A percentile compares a stretch with the other conserved stretches of the same genome.
phyloP scores from a whole-genome alignment of 176 grass and related monocot genomes.

The Oryza punctata region DNA sequence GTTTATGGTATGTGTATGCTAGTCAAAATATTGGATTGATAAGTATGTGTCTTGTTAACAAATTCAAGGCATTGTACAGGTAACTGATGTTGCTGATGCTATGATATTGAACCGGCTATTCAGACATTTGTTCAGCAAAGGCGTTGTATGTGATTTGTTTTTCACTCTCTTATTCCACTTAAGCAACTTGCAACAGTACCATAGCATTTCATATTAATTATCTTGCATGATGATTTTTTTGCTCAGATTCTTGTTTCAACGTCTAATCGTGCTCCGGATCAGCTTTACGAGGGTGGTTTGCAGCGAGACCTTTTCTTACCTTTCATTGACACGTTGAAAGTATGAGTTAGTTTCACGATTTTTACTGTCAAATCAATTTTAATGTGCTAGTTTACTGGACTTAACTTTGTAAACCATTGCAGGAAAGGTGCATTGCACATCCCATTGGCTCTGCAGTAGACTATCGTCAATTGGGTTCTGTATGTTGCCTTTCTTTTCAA shows the following conservation, averaged over 20 bases:
- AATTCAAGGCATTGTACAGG: constrained; percentile 46
- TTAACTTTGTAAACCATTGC: constrained; percentile 37
- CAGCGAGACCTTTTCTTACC: constrained; percentile 73
- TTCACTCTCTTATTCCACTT: constrained; percentile 23
- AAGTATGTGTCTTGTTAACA: constrained; percentile 6
- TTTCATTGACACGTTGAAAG: constrained; percentile 90
- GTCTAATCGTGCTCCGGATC: constrained; percentile 80
- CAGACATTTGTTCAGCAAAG: constrained; percentile 87
- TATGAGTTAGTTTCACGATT: constrained; percentile 37
- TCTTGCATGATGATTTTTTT: constrained; percentile 26
- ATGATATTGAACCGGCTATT: constrained; percentile 93
- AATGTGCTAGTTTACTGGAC: background rate
- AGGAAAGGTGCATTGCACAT: constrained; percentile 83
- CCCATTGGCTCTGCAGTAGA: constrained; percentile 84
- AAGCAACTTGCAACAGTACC: constrained; percentile 19
- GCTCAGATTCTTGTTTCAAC: constrained; percentile 89
- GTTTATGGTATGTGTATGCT: constrained; percentile 74
- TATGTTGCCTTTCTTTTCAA: constrained; percentile 49
- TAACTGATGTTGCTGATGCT: constrained; percentile 96
- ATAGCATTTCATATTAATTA: constrained; percentile 29
- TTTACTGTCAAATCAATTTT: constrained; percentile 11
- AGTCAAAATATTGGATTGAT: background rate
- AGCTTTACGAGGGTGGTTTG: constrained; percentile 75
- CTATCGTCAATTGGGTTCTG: constrained; percentile 85
- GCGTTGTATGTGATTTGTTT: constrained; percentile 68